Evolutionary conservation across 1,139 yeast genomes (phyloP).

Genomic region (Debaryomyces sp.): DNA sequence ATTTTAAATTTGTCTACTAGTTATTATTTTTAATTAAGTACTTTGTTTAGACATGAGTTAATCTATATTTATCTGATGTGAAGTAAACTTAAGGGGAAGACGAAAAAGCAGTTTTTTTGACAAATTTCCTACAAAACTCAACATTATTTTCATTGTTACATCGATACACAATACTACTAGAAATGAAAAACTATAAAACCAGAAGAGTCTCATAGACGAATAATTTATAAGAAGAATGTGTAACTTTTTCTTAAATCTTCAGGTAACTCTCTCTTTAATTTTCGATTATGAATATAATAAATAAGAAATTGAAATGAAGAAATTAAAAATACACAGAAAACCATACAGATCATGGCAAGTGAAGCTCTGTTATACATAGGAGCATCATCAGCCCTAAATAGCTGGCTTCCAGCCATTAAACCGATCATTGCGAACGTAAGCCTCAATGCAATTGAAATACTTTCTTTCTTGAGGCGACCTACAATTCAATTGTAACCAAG

Average conservation of each 20-base stretch:
- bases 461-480: conserved; percentile 7
- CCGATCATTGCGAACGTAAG: conserved; percentile 8
- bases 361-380: conserved; percentile 3
- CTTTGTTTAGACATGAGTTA: too few species aligned
- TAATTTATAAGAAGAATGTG: too few species aligned
- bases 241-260: background rate
- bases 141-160: too few species aligned
- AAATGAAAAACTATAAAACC: too few species aligned
- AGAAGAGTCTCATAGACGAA: too few species aligned
- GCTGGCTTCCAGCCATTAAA: conserved; percentile 6
- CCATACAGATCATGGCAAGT: conserved; percentile 7
- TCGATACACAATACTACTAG: too few species aligned
- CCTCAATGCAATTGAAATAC: conserved; percentile 7
- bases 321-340: conserved; percentile 1
- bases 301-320: conserved; percentile 4
- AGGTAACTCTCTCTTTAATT: conserved; percentile 21
- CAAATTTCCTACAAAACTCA: too few species aligned
- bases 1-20: conserved; percentile 32
- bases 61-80: too few species aligned
- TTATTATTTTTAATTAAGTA: background rate
- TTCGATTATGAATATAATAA: conserved; percentile 34
- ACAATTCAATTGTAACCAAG: conserved; percentile 6
- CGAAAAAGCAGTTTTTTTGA: too few species aligned
- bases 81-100: too few species aligned
- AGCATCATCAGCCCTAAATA: background rate